Base-by-base conservation (phyloP, 2,329 filamentous ascomycete genomes). In the Clonostachys rhizophaga region DNA sequence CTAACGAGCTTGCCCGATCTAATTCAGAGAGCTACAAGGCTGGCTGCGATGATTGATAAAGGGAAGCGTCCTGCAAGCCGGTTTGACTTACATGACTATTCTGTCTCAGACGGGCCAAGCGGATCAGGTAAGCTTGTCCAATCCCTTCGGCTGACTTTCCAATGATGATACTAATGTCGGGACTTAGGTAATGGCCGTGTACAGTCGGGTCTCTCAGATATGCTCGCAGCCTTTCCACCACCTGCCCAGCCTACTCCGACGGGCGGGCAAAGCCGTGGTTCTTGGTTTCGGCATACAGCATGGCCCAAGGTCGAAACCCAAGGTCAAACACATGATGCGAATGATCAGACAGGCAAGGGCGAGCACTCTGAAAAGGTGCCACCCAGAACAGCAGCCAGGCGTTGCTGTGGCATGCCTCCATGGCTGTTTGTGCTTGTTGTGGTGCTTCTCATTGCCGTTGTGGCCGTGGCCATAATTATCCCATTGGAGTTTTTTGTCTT, bases 1-100 rank as follows among this genome's bases (percentile, higher is more conserved):
- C 74, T 96, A 52, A 97, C 94, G 2, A 96, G 91, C 66, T 71
- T 99, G 49, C 87, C 91, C 0, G 94, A 97, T 62, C 71, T 99
- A 50, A 97, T 99, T 55, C 79, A 83, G 58, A 82, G 94, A 55
- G 94, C 94, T 11, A 97, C 92, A 1, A 83, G 83, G 54, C 72
- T 97, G 36, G 92, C 91, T 14, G 82, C 89, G 0, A 91, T 95
- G 66, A 84, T 99, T 49, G 92, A 97, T 58, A 84, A 84, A 54
- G 92, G 92, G 12, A 85, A 72, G 52, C 71, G 82, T 54, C 82
- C 82, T 30, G 79, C 71, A 18, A 86, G 82, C 57, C 74, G 76
- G 14, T 67, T 82, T 43, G 75, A 79, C 40, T 74, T 30, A 6
- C 6, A 30, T 10, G 24, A 30, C 24, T 30, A 30, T 30, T 30